These are phyloP conservation scores for Fulvia fulva DNA, from an alignment of 2,329 filamentous ascomycete species.

Conservation along the genomic window DNA sequence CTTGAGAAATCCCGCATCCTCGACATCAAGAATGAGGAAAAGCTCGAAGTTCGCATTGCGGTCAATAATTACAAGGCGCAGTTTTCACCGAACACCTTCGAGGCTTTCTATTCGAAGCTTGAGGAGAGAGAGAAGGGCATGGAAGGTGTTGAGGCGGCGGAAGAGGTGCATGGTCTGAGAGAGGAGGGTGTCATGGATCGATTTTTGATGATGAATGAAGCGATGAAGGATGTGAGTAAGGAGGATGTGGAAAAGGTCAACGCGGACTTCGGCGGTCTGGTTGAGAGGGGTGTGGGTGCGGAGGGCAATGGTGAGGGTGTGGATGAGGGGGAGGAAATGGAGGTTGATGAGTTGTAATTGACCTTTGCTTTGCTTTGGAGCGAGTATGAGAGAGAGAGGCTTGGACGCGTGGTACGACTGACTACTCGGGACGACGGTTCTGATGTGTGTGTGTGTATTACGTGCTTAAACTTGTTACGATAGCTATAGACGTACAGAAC, in stretches of 20 bases:
- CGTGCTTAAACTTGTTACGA: neutral
- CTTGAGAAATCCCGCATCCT: constrained; percentile 13
- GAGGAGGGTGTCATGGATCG: constrained; percentile 39
- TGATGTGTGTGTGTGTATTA: neutral
- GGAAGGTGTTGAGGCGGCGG: constrained; percentile 34
- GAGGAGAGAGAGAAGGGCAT: constrained; percentile 33
- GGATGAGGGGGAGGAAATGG: constrained; percentile 24
- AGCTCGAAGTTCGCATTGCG: constrained; percentile 43
- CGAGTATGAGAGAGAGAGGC: neutral
- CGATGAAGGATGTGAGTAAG: constrained; percentile 45
- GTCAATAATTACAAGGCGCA: constrained; percentile 42
- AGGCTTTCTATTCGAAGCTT: constrained; percentile 39
- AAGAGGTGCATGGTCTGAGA: constrained; percentile 32
- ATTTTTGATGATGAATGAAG: constrained; percentile 43
- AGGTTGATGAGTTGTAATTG: constrained; percentile 18
- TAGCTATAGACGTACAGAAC: neutral
- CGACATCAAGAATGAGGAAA: constrained; percentile 36
- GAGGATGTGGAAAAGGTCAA: constrained; percentile 47
- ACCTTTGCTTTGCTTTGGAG: too few species aligned
- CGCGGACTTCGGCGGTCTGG: constrained; percentile 24
- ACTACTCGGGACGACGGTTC: neutral
- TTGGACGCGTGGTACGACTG: neutral
- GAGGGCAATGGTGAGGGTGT: constrained; percentile 9
- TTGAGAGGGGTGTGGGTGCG: constrained; percentile 16
- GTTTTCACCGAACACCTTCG: constrained; percentile 41